A percentile compares a stretch with the other conserved stretches of the same genome.
phyloP scores from a whole-genome alignment of 768 basidiomycete genomes.

The Suillus plorans region DNA sequence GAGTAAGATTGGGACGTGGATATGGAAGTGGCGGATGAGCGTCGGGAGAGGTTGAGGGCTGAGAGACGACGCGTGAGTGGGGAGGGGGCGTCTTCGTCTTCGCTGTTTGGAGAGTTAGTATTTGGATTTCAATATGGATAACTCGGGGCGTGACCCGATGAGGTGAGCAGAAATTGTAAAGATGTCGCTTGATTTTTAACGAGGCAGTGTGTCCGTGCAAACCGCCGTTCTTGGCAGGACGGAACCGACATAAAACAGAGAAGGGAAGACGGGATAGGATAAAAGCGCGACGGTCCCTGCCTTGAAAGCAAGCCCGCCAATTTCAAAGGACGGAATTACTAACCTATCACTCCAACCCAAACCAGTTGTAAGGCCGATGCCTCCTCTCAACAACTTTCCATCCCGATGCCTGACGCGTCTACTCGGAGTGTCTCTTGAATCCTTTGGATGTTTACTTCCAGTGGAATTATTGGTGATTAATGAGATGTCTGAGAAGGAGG shows the following conservation, averaged over 20 bases:
- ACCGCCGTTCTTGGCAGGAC: not conserved
- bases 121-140: not conserved
- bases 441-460: constrained; percentile 39
- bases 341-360: constrained; percentile 76
- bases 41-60: constrained; percentile 48
- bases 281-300: not conserved
- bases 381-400: constrained; percentile 54
- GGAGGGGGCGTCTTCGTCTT: constrained; percentile 74
- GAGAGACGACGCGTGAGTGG: constrained; percentile 64
- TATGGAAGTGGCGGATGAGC: constrained; percentile 46
- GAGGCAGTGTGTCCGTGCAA: not conserved
- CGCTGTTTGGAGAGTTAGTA: constrained; percentile 36
- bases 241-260: constrained; percentile 8
- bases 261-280: constrained; percentile 4
- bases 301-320: not conserved
- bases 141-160: not conserved
- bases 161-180: not conserved
- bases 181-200: not conserved
- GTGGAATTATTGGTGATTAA: constrained; percentile 20
- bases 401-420: constrained; percentile 63
- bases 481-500: constrained; percentile 14
- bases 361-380: constrained; percentile 69
- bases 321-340: constrained; percentile 12
- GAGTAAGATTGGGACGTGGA: constrained; percentile 14
- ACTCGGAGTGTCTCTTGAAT: constrained; percentile 55